Evolutionary conservation across 2,329 filamentous ascomycete genomes (phyloP), one percentile per base, ranked within the genome.

Genomic region (Setomelanomma holmii): DNA sequence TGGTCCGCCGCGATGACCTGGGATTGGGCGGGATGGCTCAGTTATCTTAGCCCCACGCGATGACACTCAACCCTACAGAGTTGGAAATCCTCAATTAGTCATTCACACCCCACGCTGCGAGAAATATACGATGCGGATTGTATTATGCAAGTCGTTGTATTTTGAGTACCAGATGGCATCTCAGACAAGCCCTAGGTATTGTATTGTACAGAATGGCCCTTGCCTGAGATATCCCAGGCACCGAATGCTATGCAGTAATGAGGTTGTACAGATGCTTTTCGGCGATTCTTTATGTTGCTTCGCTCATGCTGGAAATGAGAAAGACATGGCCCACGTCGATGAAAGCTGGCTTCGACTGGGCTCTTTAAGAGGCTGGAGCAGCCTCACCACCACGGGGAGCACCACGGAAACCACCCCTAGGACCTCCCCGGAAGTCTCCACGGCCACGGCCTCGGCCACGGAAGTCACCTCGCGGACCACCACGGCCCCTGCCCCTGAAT

Each of bases 401-500:
- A 30, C 66, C 69, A 39, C 70, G 67, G 64, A 72, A 72, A 23
- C 64, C 66, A 35, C 76, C 79, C 61, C 75, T 76, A 53, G 82
- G 70, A 20, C 76, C n/a, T n/a, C n/a, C 72, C 55, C 77, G 62
- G 66, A 73, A 72, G 35, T 76, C 78, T 45, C 78, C 78, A 58
- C 78, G 73, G 39, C 74, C 71, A 45, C 76, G 75, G 43, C 78
- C 77, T 41, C 78, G 70, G 27, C 71, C 72, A 57, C 74, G 66
- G 53, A 68, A 70, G 17, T 73, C 72, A 38, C 73, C 71, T 27
- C 75, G 69, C 30, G 68, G 69, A 40, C 74, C 71, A 45, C 73
- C 74, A 49, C 75, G 68, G 42, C 85, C 83, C 39, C 83, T 79
- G 47, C 85, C 83, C 43, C 83, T 79, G 50, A 80, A 81, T 64